Evolutionary conservation across 495 filamentous ascomycete species (phyloP).

Genomic region (Xylaria scruposa): DNA sequence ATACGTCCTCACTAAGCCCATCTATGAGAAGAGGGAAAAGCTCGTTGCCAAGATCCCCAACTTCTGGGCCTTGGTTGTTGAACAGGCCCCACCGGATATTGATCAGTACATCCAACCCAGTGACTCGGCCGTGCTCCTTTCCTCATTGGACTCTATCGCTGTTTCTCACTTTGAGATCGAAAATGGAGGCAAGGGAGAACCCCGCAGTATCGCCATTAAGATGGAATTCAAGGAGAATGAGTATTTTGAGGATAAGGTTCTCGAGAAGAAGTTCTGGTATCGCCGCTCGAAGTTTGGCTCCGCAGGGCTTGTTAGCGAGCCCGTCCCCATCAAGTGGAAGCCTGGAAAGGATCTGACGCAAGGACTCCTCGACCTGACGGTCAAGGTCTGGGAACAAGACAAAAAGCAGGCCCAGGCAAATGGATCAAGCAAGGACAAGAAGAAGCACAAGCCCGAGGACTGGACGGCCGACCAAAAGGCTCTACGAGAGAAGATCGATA

Average conservation of each 20-base stretch:
- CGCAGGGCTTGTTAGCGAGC: conserved; percentile 79
- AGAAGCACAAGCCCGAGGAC: conserved; percentile 49
- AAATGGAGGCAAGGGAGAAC: conserved; percentile 62
- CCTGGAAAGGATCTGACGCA: conserved; percentile 78
- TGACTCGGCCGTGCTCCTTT: conserved; percentile 72
- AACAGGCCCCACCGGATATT: conserved; percentile 80
- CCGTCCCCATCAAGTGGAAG: conserved; percentile 89
- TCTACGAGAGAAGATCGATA: conserved; percentile 61
- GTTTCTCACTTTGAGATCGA: conserved; percentile 80
- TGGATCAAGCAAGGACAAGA: conserved; percentile 55
- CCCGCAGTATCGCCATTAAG: conserved; percentile 66
- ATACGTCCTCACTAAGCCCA: conserved; percentile 56
- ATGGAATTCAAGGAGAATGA: conserved; percentile 73
- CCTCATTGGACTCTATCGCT: conserved; percentile 64
- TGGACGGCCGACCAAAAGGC: conserved; percentile 57
- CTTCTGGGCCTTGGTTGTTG: conserved; percentile 90
- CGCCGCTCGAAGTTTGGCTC: conserved; percentile 69
- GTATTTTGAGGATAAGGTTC: conserved; percentile 71
- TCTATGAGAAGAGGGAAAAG: conserved; percentile 75
- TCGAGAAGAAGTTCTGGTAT: conserved; percentile 92
- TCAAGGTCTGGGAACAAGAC: conserved; percentile 71
- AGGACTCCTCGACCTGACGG: conserved; percentile 75
- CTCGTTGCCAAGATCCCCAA: conserved; percentile 71
- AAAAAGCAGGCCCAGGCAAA: conserved; percentile 47
- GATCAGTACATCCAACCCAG: conserved; percentile 82